Evolutionary conservation across 805 yeast genomes (phyloP), one percentile per base, ranked within the genome.

Genomic region (Cyberlindnera subsufficiens): DNA sequence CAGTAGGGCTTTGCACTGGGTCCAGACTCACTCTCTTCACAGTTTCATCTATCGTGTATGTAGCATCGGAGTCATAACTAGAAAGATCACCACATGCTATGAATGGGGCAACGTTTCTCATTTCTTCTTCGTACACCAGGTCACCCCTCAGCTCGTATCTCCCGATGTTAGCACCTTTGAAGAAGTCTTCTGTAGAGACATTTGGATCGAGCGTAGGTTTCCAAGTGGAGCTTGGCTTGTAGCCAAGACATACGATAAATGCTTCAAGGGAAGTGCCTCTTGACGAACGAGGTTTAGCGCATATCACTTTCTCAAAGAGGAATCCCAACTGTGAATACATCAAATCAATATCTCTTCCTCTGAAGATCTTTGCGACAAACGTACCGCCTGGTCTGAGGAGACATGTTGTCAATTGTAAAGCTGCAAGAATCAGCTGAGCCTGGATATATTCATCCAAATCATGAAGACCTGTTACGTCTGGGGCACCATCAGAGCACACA

Each of bases 401-500:
- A 59, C 96, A 88, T 2, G 96, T 86, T 3, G 98, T 90, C 43
- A 93, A 69, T 56, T 89, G 96, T 43, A 93, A 67, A 1, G 99
- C 99, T 32, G 96, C 83, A 53, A 90, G 69, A 40, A 93, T 86
- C 44, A 93, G 69, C 60, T 93, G 98, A 3, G 96, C 96, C 67
- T 93, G 99, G 44, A 93, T 86, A 60, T 91, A 93, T 63, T 93
- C 99, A 62, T 93, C 99, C 45, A 93, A 69, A 64, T 93, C 99
- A 60, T 93, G 99, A 40, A 93, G 65, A 1, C 99, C 99, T 0
- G 99, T 93, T 18, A 93, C 99, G 65, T 93, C 99, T 2, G 99
- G 99, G 0, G 99, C 99, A 44, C 99, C 99, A 62, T 93, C 98
- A 55, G 95, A 83, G 56, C 96, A 88, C 1, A 93, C 96, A 60